A percentile compares a stretch with the other conserved stretches of the same genome.
Evolutionary conservation across 345 rosid genomes (phyloP).

Genomic region (Passiflora organensis): DNA sequence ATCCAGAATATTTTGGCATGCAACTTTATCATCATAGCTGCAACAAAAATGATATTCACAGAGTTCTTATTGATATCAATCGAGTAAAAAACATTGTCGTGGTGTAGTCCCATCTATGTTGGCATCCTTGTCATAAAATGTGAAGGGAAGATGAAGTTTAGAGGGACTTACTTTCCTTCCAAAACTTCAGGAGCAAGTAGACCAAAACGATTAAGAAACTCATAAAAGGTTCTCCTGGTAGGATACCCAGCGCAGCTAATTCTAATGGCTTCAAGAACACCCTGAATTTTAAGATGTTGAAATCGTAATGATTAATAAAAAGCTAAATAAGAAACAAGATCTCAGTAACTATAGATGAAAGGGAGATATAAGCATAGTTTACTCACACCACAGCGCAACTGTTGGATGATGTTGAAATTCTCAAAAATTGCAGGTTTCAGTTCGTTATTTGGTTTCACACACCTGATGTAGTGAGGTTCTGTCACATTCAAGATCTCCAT

Average conservation of each 20-base stretch:
- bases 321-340: too few species aligned
- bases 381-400: slow-evolving; percentile 94
- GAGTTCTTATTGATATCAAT: background rate
- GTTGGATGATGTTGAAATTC: slow-evolving; percentile 79
- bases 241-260: slow-evolving; percentile 99
- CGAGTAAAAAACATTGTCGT: background rate
- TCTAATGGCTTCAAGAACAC: slow-evolving; percentile 96
- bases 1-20: slow-evolving; percentile 76
- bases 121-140: background rate
- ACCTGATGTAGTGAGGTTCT: slow-evolving; percentile 96
- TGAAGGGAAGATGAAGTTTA: background rate
- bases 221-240: slow-evolving; percentile 85
- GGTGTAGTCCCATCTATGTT: background rate
- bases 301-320: too few species aligned
- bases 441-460: slow-evolving; percentile 94
- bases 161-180: slow-evolving; percentile 65
- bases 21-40: slow-evolving; percentile 86
- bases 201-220: slow-evolving; percentile 89
- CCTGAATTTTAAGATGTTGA: slow-evolving; percentile 36
- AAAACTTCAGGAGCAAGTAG: slow-evolving; percentile 87
- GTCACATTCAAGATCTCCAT: slow-evolving; percentile 89
- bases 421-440: slow-evolving; percentile 94
- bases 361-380: slow-evolving; percentile 6
- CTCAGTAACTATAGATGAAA: background rate
- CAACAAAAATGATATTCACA: slow-evolving; percentile 2